Percentiles rank a stretch among this genome's conserved stretches.
phyloP scores from a whole-genome alignment of 345 rosid species.

The Melastoma malabathricum region DNA sequence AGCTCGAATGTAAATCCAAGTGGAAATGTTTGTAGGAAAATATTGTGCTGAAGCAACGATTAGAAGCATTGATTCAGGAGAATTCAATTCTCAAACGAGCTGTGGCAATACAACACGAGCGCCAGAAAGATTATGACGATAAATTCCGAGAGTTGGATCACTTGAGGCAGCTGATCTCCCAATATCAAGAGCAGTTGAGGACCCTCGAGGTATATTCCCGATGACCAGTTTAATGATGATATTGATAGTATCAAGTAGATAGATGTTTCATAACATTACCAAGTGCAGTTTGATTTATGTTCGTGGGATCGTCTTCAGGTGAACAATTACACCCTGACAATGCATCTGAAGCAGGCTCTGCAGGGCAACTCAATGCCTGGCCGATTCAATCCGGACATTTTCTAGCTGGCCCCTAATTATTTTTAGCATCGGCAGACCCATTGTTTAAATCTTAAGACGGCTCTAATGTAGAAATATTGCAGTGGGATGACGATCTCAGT shows the following conservation, averaged over 20 bases:
- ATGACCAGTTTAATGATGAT: background rate
- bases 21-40: slow-evolving; percentile 30
- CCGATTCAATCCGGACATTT: slow-evolving; percentile 69
- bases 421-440: no score
- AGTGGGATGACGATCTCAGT: no score
- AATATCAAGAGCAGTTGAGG: slow-evolving; percentile 76
- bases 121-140: slow-evolving; percentile 52
- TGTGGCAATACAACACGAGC: slow-evolving; percentile 69
- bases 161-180: slow-evolving; percentile 57
- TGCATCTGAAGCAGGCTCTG: slow-evolving; percentile 50
- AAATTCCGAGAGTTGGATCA: slow-evolving; percentile 57
- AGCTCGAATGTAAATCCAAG: background rate
- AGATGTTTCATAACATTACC: background rate
- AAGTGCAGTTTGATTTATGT: background rate
- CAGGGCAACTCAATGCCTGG: slow-evolving; percentile 30
- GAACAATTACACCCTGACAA: slow-evolving; percentile 36
- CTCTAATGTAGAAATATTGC: no score
- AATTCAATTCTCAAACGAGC: slow-evolving; percentile 66
- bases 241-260: background rate
- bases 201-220: slow-evolving; percentile 40
- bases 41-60: slow-evolving; percentile 49
- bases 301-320: slow-evolving; percentile 7
- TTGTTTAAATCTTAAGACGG: no score
- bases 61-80: slow-evolving; percentile 57
- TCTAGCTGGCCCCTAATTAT: slow-evolving; percentile 15